Evolutionary conservation across 2,329 filamentous ascomycete species (phyloP).

Genomic region (Alternaria hordeiaustralica): DNA sequence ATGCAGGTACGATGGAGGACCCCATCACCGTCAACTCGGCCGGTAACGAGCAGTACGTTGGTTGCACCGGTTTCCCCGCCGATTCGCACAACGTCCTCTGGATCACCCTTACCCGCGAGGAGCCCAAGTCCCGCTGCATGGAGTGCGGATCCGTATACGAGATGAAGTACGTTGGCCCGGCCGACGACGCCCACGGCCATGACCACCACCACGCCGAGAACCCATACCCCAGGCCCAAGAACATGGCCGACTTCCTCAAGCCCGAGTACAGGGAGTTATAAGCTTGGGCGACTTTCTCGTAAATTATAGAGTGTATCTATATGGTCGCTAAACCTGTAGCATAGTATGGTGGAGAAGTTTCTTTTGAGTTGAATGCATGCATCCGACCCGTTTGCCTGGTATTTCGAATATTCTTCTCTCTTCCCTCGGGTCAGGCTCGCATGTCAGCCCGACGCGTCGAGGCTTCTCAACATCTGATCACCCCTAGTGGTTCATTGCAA

Average conservation of each 20-base stretch:
- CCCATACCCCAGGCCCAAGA: slow-evolving; percentile 77
- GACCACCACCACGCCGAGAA: slow-evolving; percentile 51
- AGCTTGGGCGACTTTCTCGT: slow-evolving; percentile 13
- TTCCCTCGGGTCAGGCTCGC: not conserved
- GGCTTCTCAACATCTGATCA: not conserved
- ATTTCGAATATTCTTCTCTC: not conserved
- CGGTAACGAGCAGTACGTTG: slow-evolving; percentile 94
- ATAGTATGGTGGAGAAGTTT: slow-evolving; percentile 38
- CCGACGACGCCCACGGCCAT: slow-evolving; percentile 73
- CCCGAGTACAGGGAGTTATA: slow-evolving; percentile 83
- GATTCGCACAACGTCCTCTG: slow-evolving; percentile 92
- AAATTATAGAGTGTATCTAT: slow-evolving; percentile 39
- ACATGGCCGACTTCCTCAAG: slow-evolving; percentile 94
- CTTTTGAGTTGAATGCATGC: slow-evolving; percentile 16
- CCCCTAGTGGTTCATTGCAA: not conserved
- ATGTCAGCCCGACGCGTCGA: not conserved
- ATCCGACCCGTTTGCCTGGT: not conserved
- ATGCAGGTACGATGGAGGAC: slow-evolving; percentile 80
- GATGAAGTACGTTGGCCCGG: slow-evolving; percentile 93
- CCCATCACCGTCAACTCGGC: slow-evolving; percentile 87
- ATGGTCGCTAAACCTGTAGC: slow-evolving; percentile 39
- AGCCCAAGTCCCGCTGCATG: slow-evolving; percentile 91
- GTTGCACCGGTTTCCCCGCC: slow-evolving; percentile 91
- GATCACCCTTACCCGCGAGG: slow-evolving; percentile 86
- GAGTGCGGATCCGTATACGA: slow-evolving; percentile 97